Conservation (phyloP, 192 early-diverging fungal species). For the Backusella parvicylindrica region DNA sequence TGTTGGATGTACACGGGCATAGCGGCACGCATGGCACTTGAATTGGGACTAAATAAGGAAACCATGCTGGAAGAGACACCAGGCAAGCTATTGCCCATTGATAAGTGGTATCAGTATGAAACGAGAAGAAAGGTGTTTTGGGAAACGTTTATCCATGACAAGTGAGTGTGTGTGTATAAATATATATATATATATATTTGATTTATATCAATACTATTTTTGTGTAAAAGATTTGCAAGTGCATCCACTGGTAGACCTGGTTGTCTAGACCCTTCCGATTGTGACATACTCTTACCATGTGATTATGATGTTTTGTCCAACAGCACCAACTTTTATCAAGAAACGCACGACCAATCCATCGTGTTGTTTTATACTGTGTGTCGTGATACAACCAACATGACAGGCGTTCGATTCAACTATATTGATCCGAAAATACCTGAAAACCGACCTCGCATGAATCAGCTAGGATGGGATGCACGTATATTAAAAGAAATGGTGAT, state of each 20-base stretch:
- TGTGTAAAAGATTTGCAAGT: constrained; percentile 26
- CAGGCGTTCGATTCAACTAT: neutral
- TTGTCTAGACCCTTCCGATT: constrained; percentile 46
- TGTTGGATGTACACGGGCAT: constrained; percentile 54
- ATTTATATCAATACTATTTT: too few relatives aligned
- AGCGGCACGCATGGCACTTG: constrained; percentile 41
- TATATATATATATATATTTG: neutral
- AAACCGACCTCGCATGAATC: neutral
- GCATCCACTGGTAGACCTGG: constrained; percentile 43
- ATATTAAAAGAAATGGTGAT: constrained; percentile 19
- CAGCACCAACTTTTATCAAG: neutral
- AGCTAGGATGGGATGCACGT: neutral
- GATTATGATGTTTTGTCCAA: neutral
- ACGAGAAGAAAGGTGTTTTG: constrained; percentile 48
- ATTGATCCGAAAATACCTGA: neutral
- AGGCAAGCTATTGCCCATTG: constrained; percentile 5
- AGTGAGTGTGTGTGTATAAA: neutral
- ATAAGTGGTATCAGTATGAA: constrained; percentile 44
- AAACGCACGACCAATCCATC: neutral
- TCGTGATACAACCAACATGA: neutral
- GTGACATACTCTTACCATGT: constrained; percentile 47
- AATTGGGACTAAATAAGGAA: constrained; percentile 50
- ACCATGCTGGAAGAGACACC: constrained; percentile 4
- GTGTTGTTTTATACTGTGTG: neutral
- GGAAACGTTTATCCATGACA: constrained; percentile 44